Evolutionary conservation across 2,329 filamentous ascomycete genomes (phyloP), one percentile per base, ranked within the genome.

Genomic region (Leptographium wingfieldii): DNA sequence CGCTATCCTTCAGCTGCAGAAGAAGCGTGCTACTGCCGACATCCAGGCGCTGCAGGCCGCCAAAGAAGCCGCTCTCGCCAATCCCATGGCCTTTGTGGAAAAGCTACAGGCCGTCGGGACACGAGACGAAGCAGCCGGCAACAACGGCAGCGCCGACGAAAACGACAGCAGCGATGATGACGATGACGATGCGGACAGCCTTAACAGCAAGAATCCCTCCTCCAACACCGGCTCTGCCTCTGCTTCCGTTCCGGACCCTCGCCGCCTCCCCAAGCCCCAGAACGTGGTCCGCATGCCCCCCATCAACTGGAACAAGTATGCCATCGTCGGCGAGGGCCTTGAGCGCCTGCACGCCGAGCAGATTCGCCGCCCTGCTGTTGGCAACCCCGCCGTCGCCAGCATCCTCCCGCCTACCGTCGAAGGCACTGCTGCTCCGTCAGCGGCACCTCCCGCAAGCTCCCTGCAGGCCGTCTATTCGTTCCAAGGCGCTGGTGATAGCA

Each of bases 291-390:
- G 92, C 49, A 90, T 86, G 74, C 92, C 92, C 10, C 87, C 90
- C 10, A 86, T 97, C 68, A 96, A 96, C 75, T 97, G 92, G 92
- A 83, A 85, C 14, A 92, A 96, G 69, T 97, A 97, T 71, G 89
- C 90, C 66, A 80, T 96, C n/a, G 84, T 94, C 3, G 92, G 90
- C 56, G 86, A 89, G 62, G 83, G 89, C 1, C 77, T 96, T 43
- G 90, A 96, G 71, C 88, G 85, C 69, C 77, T 96, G 64, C 92
- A 96, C 70, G 81, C 84, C 57, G 88, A 95, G 68, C 91, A 96
- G 73, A 74, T 85, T 58, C 73, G 76, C 56, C 80, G 82, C 59
- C 91, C 90, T 1, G 74, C 73, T 10, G 76, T 79, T 49, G 83
- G 83, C 1, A 70, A 69, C 16, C 83, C 83, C 0, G 78, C 77